phyloP scores from a whole-genome alignment of 2,329 filamentous ascomycete genomes.

The Sporothrix mexicana region DNA sequence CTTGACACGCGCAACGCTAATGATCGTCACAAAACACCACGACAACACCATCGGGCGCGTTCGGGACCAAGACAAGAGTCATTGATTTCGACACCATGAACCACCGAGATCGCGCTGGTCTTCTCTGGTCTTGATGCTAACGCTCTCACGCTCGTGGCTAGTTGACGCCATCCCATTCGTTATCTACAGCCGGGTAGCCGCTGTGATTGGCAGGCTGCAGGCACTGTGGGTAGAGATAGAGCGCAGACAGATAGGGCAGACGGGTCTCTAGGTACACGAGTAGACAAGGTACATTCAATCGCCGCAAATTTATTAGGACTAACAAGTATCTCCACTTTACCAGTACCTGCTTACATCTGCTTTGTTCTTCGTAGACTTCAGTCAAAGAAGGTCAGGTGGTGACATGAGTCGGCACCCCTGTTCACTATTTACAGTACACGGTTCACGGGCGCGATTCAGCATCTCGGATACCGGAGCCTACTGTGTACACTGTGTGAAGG shows the following conservation, averaged over 20 bases:
- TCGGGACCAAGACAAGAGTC: constrained; percentile 20
- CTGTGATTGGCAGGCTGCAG: constrained; percentile 30
- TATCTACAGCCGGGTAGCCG: constrained; percentile 28
- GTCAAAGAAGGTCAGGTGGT: neutral
- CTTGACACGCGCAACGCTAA: neutral
- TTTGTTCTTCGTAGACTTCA: constrained; percentile 11
- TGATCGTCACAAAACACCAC: neutral
- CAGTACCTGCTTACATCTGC: neutral
- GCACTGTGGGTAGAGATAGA: constrained; percentile 19
- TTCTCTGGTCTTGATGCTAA: neutral
- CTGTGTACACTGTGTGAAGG: constrained; percentile 13
- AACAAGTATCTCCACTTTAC: neutral
- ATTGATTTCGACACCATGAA: neutral
- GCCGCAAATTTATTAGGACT: neutral
- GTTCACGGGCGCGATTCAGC: constrained; percentile 15
- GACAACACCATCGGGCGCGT: constrained; percentile 19
- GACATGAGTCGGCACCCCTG: neutral
- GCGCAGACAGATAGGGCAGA: neutral
- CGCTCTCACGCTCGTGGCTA: constrained; percentile 45
- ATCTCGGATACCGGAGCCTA: constrained; percentile 14
- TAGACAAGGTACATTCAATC: neutral
- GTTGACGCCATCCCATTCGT: constrained; percentile 50
- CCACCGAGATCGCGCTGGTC: constrained; percentile 1
- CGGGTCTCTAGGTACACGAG: too few relatives aligned
- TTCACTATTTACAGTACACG: neutral